Conservation (phyloP, 2,329 filamentous ascomycete species). For the Ophiocordyceps camponoti-leonardi region DNA sequence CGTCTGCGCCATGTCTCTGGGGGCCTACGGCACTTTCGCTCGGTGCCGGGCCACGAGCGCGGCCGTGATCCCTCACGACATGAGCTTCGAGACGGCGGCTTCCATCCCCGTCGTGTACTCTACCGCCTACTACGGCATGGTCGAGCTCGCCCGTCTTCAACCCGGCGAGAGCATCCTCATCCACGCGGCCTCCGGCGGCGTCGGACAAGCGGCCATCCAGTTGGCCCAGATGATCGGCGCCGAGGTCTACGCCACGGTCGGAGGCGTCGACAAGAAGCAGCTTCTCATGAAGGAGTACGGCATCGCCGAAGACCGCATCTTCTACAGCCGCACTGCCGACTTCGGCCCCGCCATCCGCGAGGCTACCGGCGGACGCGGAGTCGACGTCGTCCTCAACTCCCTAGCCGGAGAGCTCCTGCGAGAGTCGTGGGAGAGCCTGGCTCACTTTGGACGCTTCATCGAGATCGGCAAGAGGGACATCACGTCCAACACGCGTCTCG, state of each 20-base stretch:
- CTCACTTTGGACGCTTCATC: constrained; percentile 25
- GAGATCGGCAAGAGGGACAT: constrained; percentile 24
- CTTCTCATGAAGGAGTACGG: constrained; percentile 18
- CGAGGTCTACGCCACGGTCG: constrained; percentile 24
- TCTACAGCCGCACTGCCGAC: constrained; percentile 9
- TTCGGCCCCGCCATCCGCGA: constrained; percentile 7
- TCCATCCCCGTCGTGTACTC: constrained; percentile 21
- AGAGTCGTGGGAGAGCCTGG: constrained; percentile 25
- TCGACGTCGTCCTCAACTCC: constrained; percentile 49
- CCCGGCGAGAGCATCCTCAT: constrained; percentile 21
- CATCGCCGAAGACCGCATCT: constrained; percentile 15
- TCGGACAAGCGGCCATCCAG: constrained; percentile 22
- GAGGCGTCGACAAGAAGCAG: constrained; percentile 16
- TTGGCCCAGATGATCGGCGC: constrained; percentile 20
- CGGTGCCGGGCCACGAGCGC: constrained; percentile 15
- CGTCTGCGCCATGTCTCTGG: constrained; percentile 35
- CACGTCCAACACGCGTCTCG: constrained; percentile 22
- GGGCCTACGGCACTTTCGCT: constrained; percentile 16
- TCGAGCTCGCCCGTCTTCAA: constrained; percentile 19
- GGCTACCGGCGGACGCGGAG: constrained; percentile 30
- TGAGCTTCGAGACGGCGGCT: constrained; percentile 20
- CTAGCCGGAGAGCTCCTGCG: constrained; percentile 22
- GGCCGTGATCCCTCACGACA: constrained; percentile 18
- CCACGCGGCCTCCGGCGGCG: constrained; percentile 19
- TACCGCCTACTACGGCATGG: constrained; percentile 22